phyloP scores from a whole-genome alignment of 73 alveolate genomes.

The Stentor coeruleus region DNA sequence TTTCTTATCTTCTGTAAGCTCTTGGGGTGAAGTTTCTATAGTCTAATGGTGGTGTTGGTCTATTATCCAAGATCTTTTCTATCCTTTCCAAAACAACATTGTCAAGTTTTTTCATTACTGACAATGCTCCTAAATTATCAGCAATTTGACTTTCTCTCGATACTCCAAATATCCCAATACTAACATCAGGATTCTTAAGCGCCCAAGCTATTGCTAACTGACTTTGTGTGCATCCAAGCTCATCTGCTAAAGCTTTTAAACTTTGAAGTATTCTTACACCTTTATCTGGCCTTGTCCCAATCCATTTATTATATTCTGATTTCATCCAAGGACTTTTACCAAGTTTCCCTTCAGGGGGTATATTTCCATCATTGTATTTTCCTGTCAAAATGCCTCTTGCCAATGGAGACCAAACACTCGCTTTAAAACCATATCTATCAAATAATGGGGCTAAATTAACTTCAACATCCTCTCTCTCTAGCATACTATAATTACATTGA shows the following conservation, averaged over 20 bases:
- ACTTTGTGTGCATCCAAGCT: background rate
- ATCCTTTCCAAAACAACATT: background rate
- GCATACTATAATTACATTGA: slow-evolving; percentile 84
- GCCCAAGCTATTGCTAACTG: background rate
- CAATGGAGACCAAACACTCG: slow-evolving; percentile 92
- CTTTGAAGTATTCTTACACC: background rate
- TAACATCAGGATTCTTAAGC: background rate
- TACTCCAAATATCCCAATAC: background rate
- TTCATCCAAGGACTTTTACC: slow-evolving; percentile 16
- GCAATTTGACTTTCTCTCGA: background rate
- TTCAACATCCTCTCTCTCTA: slow-evolving; percentile 85
- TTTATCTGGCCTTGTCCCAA: background rate
- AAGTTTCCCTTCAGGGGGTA: slow-evolving; percentile 59
- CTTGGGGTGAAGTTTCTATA: background rate
- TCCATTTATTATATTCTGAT: background rate
- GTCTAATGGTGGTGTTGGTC: background rate
- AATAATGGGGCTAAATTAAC: slow-evolving; percentile 72
- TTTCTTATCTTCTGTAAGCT: background rate
- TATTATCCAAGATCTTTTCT: background rate
- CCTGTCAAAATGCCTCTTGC: slow-evolving; percentile 93
- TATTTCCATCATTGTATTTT: slow-evolving; percentile 86
- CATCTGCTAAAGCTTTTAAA: background rate
- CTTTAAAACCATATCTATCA: slow-evolving; percentile 66
- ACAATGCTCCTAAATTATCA: background rate
- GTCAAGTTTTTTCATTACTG: background rate